phyloP scores from a whole-genome alignment of 306 rosid genomes.

The Malus fusca region DNA sequence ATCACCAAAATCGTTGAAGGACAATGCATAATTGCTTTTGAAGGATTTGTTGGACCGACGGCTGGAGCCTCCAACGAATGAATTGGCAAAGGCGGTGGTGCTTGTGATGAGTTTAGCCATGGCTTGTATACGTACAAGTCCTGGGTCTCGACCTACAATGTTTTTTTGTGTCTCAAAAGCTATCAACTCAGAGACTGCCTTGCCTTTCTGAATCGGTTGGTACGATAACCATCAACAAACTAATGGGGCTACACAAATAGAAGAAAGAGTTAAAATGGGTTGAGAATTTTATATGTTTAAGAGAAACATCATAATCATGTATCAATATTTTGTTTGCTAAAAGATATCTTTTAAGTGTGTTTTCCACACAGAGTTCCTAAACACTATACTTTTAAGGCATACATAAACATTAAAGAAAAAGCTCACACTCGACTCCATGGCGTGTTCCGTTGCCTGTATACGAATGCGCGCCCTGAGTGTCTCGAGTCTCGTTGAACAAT shows the following conservation, averaged over 20 bases:
- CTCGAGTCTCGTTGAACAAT: conserved; percentile 43
- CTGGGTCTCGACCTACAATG: conserved; percentile 45
- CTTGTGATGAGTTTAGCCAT: conserved; percentile 31
- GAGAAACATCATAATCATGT: not conserved
- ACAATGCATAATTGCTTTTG: conserved; percentile 21
- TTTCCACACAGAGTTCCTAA: no score
- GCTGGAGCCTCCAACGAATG: conserved; percentile 26
- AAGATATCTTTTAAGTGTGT: not conserved
- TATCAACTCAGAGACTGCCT: conserved; percentile 15
- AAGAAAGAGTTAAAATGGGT: not conserved
- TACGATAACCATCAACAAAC: not conserved
- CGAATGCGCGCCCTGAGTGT: not conserved
- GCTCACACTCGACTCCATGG: no score
- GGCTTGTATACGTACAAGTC: conserved; percentile 28
- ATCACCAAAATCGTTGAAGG: not conserved
- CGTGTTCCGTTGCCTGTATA: conserved; percentile 24
- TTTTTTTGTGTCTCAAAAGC: conserved; percentile 42
- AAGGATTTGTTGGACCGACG: conserved; percentile 44
- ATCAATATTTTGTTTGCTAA: not conserved
- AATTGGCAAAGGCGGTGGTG: conserved; percentile 22
- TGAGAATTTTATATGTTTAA: not conserved
- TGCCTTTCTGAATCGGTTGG: conserved; percentile 17
- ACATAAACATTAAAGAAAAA: no score
- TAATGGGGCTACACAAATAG: not conserved
- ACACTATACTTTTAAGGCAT: no score